Conservation (phyloP, 352 stramenopile species). For the Pythium phragmitis region DNA sequence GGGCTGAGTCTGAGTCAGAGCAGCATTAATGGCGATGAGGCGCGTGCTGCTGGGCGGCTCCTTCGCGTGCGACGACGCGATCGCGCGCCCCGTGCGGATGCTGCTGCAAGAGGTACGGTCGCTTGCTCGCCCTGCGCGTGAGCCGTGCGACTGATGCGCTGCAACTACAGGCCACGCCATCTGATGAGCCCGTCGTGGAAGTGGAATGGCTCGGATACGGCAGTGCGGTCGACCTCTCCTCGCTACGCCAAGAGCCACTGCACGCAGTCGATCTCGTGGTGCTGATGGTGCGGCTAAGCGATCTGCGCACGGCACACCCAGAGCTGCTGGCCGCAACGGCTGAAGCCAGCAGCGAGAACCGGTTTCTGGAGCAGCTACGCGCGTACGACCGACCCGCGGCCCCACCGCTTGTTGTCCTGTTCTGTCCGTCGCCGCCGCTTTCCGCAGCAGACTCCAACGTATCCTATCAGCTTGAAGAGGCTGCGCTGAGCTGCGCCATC, state of each 20-base stretch:
- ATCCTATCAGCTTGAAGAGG: slow-evolving; percentile 21
- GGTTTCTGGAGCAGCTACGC: neutral
- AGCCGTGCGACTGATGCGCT: neutral
- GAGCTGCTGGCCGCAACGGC: slow-evolving; percentile 32
- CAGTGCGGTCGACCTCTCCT: slow-evolving; percentile 33
- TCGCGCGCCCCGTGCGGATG: slow-evolving; percentile 50
- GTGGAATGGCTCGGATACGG: slow-evolving; percentile 65
- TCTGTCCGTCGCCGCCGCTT: slow-evolving; percentile 29
- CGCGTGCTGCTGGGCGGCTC: slow-evolving; percentile 48
- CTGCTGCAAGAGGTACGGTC: slow-evolving; percentile 42
- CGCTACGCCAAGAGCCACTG: slow-evolving; percentile 13
- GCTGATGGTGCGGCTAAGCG: slow-evolving; percentile 56
- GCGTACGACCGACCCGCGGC: slow-evolving; percentile 4
- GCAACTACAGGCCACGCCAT: slow-evolving; percentile 21
- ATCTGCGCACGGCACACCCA: slow-evolving; percentile 54
- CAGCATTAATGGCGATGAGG: neutral
- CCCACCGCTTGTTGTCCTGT: slow-evolving; percentile 20
- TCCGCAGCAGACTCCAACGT: neutral
- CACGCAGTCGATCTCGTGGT: slow-evolving; percentile 41
- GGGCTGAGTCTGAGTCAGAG: slow-evolving; percentile 7
- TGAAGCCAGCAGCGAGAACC: neutral
- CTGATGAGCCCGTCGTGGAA: slow-evolving; percentile 30
- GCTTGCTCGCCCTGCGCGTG: neutral
- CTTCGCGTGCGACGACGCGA: slow-evolving; percentile 57
- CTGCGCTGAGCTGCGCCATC: slow-evolving; percentile 23